Conservation (phyloP, 345 rosid genomes). For the Ailanthus altissimus region DNA sequence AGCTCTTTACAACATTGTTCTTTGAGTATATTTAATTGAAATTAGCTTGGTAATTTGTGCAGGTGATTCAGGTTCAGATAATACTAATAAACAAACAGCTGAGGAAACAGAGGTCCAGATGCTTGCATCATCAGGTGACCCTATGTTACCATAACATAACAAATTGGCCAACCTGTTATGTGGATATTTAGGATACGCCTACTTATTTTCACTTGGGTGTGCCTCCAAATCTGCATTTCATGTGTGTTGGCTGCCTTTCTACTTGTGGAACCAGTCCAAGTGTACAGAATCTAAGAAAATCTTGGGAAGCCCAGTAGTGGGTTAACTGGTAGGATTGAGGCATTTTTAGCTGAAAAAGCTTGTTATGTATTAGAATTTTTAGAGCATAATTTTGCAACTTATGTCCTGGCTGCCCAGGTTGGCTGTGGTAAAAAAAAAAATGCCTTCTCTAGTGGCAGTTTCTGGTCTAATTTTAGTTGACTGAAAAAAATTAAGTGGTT, state of each 20-base stretch:
- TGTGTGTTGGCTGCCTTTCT: slow-evolving; percentile 22
- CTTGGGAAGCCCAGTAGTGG: slow-evolving; percentile 24
- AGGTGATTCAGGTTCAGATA: slow-evolving; percentile 55
- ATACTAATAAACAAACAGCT: slow-evolving; percentile 36
- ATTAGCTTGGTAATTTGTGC: slow-evolving; percentile 25
- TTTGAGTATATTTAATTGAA: slow-evolving; percentile 12
- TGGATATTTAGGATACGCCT: slow-evolving; percentile 17
- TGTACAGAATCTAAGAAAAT: slow-evolving; percentile 36
- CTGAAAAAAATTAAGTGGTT: slow-evolving; percentile 25
- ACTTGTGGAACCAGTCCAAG: slow-evolving; percentile 30
- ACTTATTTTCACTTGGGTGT: slow-evolving; percentile 19
- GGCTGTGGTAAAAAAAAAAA: slow-evolving; percentile 56
- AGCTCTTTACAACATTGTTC: slow-evolving; percentile 1
- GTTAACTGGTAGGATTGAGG: slow-evolving; percentile 32
- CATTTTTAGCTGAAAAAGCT: slow-evolving; percentile 35
- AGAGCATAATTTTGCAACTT: slow-evolving; percentile 42
- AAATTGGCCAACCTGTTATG: slow-evolving; percentile 13
- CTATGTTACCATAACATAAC: slow-evolving; percentile 60
- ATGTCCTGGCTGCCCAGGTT: slow-evolving; percentile 92
- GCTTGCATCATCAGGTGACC: slow-evolving; percentile 68
- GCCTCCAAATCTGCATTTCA: slow-evolving; percentile 28
- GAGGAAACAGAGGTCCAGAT: slow-evolving; percentile 60
- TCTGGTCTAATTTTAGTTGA: slow-evolving; percentile 41
- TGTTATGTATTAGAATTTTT: slow-evolving; percentile 46
- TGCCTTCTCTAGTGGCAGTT: slow-evolving; percentile 98